Evolutionary conservation across 2,329 filamentous ascomycete species (phyloP).

Genomic region (Ophiostoma quercus): DNA sequence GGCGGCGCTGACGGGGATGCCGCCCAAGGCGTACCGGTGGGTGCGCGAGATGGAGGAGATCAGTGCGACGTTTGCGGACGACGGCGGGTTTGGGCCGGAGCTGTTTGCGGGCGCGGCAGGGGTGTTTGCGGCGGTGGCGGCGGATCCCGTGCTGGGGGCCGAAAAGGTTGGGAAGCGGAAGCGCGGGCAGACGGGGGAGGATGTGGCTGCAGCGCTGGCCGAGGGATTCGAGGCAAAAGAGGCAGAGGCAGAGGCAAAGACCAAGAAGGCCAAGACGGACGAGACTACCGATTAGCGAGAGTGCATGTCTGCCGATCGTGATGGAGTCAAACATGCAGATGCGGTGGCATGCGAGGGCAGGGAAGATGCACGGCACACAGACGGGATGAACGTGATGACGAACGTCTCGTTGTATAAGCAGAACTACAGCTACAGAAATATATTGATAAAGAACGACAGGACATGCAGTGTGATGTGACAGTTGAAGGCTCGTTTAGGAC

Average conservation of each 20-base stretch:
- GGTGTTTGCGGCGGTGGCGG: slow-evolving; percentile 57
- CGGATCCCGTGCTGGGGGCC: slow-evolving; percentile 54
- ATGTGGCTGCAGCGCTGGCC: slow-evolving; percentile 28
- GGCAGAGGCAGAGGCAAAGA: slow-evolving; percentile 25
- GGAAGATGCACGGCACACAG: not conserved
- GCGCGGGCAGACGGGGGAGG: slow-evolving; percentile 50
- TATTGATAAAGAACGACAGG: not conserved
- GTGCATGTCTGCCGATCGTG: not conserved
- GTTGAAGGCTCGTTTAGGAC: not conserved
- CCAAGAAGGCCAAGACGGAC: slow-evolving; percentile 12
- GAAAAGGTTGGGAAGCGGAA: slow-evolving; percentile 54
- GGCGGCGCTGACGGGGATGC: slow-evolving; percentile 47
- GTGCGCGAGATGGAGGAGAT: slow-evolving; percentile 75
- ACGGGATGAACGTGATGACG: not conserved
- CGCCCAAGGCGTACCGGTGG: slow-evolving; percentile 73
- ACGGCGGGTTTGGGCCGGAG: slow-evolving; percentile 55
- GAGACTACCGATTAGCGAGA: not conserved
- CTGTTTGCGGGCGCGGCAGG: slow-evolving; percentile 57
- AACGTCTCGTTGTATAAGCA: not conserved
- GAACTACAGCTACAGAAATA: not conserved
- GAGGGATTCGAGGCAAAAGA: slow-evolving; percentile 27
- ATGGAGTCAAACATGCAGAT: not conserved
- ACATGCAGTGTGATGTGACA: not conserved
- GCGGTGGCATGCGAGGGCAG: not conserved
- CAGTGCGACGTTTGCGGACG: slow-evolving; percentile 58